Percentiles rank a stretch among this genome's conserved stretches.
Evolutionary conservation across 2,329 filamentous ascomycete genomes (phyloP).

Genomic region (Clarireedia hainanense): DNA sequence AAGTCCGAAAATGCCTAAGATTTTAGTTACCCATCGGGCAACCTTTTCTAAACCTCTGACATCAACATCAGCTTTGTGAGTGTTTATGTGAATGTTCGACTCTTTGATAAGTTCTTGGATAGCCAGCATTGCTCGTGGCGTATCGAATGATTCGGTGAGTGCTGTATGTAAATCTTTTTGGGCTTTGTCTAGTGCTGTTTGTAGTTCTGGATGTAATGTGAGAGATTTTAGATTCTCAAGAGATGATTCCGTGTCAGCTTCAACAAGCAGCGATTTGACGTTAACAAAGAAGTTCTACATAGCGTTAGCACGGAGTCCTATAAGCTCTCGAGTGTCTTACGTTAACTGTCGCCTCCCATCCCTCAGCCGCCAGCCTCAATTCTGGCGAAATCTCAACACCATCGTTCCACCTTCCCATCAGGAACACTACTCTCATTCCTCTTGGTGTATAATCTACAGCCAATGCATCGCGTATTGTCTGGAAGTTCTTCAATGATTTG

Average conservation of each 20-base stretch:
- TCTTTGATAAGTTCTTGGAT: slow-evolving; percentile 71
- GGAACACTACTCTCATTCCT: slow-evolving; percentile 75
- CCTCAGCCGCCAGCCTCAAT: slow-evolving; percentile 63
- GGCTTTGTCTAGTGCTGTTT: slow-evolving; percentile 36
- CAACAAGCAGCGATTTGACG: slow-evolving; percentile 22
- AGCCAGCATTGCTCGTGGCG: slow-evolving; percentile 67
- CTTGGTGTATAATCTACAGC: slow-evolving; percentile 63
- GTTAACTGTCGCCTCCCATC: slow-evolving; percentile 52
- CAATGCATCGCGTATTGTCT: slow-evolving; percentile 81
- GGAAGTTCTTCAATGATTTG: slow-evolving; percentile 93
- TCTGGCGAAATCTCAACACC: slow-evolving; percentile 86
- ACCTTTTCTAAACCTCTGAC: slow-evolving; percentile 44
- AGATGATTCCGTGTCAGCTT: slow-evolving; percentile 1
- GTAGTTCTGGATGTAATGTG: slow-evolving; percentile 2
- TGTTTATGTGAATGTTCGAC: slow-evolving; percentile 56
- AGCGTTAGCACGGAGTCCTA: background rate
- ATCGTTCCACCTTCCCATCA: slow-evolving; percentile 84
- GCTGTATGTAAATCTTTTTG: slow-evolving; percentile 49
- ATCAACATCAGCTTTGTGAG: slow-evolving; percentile 36
- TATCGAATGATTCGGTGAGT: slow-evolving; percentile 82
- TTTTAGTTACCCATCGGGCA: slow-evolving; percentile 73
- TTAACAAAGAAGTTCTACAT: slow-evolving; percentile 50
- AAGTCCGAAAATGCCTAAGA: slow-evolving; percentile 79
- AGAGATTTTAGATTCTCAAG: slow-evolving; percentile 16
- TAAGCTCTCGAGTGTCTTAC: slow-evolving; percentile 31